These are phyloP conservation scores for Pestalotiopsis sp. DNA, from an alignment of 2,329 filamentous ascomycete genomes.

Conservation along the genomic window DNA sequence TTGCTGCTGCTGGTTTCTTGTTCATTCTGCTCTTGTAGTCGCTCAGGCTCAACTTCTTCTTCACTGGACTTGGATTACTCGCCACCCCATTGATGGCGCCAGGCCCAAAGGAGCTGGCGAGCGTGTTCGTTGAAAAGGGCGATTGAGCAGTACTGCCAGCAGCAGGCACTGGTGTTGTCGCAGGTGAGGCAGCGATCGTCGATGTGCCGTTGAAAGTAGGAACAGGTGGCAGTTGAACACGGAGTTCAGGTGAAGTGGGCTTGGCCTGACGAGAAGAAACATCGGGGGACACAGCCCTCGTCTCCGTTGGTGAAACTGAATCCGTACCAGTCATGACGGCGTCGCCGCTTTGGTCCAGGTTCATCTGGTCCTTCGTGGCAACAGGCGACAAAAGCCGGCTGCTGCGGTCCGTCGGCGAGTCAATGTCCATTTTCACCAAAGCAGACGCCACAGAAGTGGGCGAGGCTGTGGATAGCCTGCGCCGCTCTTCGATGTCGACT, in stretches of 20 bases:
- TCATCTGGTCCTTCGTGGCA: conserved; percentile 20
- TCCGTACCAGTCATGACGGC: conserved; percentile 37
- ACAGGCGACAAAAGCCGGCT: conserved; percentile 16
- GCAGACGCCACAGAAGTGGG: conserved; percentile 31
- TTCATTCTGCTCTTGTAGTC: conserved; percentile 66
- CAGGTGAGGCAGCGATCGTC: conserved; percentile 34
- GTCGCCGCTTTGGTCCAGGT: conserved; percentile 24
- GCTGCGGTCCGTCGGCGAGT: conserved; percentile 38
- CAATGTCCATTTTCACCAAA: conserved; percentile 42
- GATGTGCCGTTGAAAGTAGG: conserved; percentile 49
- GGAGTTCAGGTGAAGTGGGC: conserved; percentile 46
- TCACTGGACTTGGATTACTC: conserved; percentile 60
- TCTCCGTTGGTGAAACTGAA: conserved; percentile 27
- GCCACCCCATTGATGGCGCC: conserved; percentile 43
- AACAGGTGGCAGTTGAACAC: conserved; percentile 60
- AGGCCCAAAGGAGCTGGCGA: conserved; percentile 45
- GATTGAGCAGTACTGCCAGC: conserved; percentile 49
- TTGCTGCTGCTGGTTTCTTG: conserved; percentile 45
- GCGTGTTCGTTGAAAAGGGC: conserved; percentile 46
- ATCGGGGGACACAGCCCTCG: conserved; percentile 23
- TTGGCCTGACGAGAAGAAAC: conserved; percentile 16
- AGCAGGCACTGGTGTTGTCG: conserved; percentile 51
- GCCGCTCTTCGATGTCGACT: conserved; percentile 41
- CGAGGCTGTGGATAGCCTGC: conserved; percentile 29
- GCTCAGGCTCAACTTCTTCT: conserved; percentile 69